Conservation (phyloP, 139 green algal species). For the Chlorokybus atmophyticus region DNA sequence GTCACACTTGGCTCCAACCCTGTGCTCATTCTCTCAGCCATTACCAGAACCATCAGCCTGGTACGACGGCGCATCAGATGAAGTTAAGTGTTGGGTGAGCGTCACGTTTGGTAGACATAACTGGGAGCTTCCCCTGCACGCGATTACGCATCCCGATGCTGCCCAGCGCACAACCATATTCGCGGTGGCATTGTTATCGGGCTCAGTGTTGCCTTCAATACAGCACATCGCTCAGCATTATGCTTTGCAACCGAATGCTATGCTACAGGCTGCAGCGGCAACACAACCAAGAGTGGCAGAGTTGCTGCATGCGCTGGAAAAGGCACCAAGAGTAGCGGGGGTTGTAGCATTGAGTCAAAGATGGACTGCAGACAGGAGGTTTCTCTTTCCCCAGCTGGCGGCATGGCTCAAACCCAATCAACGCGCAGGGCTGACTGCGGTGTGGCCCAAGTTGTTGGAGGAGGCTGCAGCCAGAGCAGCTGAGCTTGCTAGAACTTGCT, state of each 20-base stretch:
- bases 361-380: neutral
- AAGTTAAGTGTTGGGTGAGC: constrained; percentile 51
- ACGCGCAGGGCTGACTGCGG: too few species aligned
- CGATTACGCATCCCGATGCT: constrained; percentile 31
- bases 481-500: too few species aligned
- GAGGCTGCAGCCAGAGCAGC: too few species aligned
- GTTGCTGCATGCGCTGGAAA: constrained; percentile 11
- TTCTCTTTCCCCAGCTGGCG: constrained; percentile 1
- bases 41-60: constrained; percentile 23
- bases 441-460: too few species aligned
- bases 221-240: constrained; percentile 6
- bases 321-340: neutral
- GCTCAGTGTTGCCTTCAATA: constrained; percentile 30
- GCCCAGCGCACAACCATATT: constrained; percentile 45
- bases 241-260: constrained; percentile 9
- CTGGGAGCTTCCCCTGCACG: constrained; percentile 61
- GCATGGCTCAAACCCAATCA: constrained; percentile 12
- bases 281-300: constrained; percentile 18
- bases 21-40: constrained; percentile 11
- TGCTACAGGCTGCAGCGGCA: constrained; percentile 7
- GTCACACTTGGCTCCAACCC: neutral
- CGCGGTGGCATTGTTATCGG: constrained; percentile 65
- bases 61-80: constrained; percentile 35
- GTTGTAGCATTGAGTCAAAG: neutral
- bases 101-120: constrained; percentile 54